These are phyloP conservation scores for Botrytis fragariae DNA, from an alignment of 2,329 filamentous ascomycete species.

Conservation along the genomic window DNA sequence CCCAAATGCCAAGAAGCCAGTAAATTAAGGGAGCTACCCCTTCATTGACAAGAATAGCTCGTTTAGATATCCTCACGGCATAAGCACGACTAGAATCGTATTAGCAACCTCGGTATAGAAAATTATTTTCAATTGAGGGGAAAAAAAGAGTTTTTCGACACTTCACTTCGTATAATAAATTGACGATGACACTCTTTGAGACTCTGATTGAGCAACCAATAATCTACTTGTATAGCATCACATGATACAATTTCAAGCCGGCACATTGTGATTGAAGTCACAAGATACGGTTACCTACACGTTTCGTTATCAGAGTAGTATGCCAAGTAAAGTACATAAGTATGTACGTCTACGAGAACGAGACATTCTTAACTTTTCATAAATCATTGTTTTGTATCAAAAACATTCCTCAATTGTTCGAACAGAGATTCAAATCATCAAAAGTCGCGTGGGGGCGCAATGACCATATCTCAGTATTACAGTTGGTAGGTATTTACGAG, in stretches of 20 bases:
- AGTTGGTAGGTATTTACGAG: background rate
- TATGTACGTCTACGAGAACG: background rate
- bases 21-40: background rate
- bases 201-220: slow-evolving; percentile 2
- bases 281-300: background rate
- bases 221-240: background rate
- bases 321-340: background rate
- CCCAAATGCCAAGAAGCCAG: background rate
- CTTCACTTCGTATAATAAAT: background rate
- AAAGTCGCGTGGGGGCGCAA: background rate
- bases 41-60: slow-evolving; percentile 1
- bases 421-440: background rate
- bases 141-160: background rate
- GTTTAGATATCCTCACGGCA: background rate
- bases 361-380: background rate
- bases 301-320: background rate
- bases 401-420: background rate
- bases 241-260: background rate
- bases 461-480: background rate
- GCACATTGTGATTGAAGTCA: background rate
- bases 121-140: background rate
- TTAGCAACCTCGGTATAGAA: background rate
- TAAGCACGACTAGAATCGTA: background rate
- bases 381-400: background rate
- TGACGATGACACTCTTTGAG: background rate